These are phyloP conservation scores for Cinnamomum micranthum DNA, from an alignment of 164 flowering plant species.

Conservation along the genomic window DNA sequence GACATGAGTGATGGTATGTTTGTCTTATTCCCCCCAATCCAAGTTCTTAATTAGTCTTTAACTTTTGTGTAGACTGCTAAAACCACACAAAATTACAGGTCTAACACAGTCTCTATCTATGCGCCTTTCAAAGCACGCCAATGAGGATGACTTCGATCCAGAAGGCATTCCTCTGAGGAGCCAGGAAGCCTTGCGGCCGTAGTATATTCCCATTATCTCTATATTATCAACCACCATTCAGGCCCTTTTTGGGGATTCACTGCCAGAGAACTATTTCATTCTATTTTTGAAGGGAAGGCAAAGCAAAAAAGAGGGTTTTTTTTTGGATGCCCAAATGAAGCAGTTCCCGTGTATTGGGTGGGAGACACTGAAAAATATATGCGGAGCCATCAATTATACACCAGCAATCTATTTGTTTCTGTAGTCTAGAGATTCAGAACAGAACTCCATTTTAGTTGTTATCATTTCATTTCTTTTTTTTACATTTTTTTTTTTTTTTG, in stretches of 20 bases:
- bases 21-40: neutral
- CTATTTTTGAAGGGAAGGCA: neutral
- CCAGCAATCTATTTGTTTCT: neutral
- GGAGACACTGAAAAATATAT: neutral
- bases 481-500: too few species aligned
- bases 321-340: neutral
- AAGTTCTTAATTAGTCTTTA: neutral
- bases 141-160: constrained; percentile 32
- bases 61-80: too few species aligned
- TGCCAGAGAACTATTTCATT: neutral
- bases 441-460: neutral
- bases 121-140: constrained; percentile 31
- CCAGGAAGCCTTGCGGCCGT: constrained; percentile 27
- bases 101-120: constrained; percentile 14
- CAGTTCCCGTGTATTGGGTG: neutral
- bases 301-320: neutral
- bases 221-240: neutral
- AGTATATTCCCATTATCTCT: constrained; percentile 1
- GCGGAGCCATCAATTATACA: neutral
- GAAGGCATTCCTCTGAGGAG: constrained; percentile 44
- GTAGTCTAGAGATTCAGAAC: neutral
- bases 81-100: constrained; percentile 9
- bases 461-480: neutral
- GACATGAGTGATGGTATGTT: constrained; percentile 57
- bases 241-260: neutral